Conservation (phyloP, 805 yeast genomes). For the Hanseniaspora jakobsenii region DNA sequence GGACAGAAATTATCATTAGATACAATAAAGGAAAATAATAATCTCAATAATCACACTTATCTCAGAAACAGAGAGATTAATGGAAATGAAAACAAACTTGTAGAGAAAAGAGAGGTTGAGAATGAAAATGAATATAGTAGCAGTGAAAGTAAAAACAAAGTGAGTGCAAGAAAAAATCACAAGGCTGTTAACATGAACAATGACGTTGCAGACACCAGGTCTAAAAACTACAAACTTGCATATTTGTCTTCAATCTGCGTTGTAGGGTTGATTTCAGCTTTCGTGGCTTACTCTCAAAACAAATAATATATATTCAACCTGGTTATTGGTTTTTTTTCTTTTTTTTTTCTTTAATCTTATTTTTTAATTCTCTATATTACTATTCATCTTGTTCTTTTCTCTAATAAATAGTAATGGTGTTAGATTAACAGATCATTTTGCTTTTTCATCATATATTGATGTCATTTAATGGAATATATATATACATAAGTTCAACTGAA, state of each 20-base stretch:
- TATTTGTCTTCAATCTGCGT: slow-evolving; percentile 15
- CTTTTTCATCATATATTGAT: no score
- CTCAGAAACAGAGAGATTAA: no score
- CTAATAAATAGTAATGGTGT: no score
- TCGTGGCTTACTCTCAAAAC: slow-evolving; percentile 15
- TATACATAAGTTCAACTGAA: no score
- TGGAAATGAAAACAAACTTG: no score
- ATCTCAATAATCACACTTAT: not conserved
- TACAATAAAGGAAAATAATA: not conserved
- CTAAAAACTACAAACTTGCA: slow-evolving; percentile 8
- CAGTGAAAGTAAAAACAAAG: no score
- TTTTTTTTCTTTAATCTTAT: not conserved
- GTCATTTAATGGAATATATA: not conserved
- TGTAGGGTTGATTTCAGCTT: slow-evolving; percentile 14
- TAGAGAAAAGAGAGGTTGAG: not conserved
- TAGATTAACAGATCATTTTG: no score
- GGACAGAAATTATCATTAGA: not conserved
- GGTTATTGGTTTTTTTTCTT: not conserved
- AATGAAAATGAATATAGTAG: not conserved
- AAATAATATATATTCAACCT: not conserved
- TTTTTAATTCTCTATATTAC: no score
- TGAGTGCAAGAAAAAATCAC: not conserved
- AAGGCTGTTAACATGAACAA: not conserved
- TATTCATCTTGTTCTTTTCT: no score
- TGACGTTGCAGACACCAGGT: not conserved